Conservation (phyloP, 2,329 filamentous ascomycete species). For the Conoideocrella luteorostrata region DNA sequence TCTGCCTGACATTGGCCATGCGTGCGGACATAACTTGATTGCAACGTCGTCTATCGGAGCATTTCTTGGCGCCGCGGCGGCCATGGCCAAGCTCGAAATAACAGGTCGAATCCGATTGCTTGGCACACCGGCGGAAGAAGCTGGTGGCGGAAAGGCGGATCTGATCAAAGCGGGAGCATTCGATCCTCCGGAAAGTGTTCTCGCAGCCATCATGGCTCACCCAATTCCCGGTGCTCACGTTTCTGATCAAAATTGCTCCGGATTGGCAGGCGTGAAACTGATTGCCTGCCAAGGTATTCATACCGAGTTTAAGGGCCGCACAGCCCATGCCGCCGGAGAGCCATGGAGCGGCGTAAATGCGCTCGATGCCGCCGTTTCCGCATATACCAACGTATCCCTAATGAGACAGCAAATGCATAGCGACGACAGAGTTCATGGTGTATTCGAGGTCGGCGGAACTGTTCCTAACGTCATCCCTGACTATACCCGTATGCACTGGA, state of each 20-base stretch:
- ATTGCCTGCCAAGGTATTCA: conserved; percentile 14
- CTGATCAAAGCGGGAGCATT: conserved; percentile 24
- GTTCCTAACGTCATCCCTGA: conserved; percentile 37
- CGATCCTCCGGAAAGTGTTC: conserved; percentile 8
- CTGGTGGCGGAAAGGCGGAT: conserved; percentile 32
- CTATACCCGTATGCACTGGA: conserved; percentile 29
- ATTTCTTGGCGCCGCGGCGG: conserved; percentile 31
- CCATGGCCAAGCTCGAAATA: conserved; percentile 21
- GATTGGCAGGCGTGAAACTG: conserved; percentile 20
- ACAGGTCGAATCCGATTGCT: conserved; percentile 33
- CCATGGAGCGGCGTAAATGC: conserved; percentile 47
- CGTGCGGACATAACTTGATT: conserved; percentile 41
- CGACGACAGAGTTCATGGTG: conserved; percentile 42
- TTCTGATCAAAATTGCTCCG: no score
- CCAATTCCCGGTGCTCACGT: no score
- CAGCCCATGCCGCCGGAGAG: conserved; percentile 40
- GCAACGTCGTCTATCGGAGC: conserved; percentile 33
- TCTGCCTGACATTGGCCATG: conserved; percentile 34
- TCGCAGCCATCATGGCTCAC: no score
- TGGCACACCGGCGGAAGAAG: conserved; percentile 38
- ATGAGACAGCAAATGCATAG: conserved; percentile 44
- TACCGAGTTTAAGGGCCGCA: conserved; percentile 32
- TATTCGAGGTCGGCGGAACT: conserved; percentile 34
- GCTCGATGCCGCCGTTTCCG: conserved; percentile 39
- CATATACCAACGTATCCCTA: conserved; percentile 35